A percentile compares a stretch with the other conserved stretches of the same genome.
Conservation (phyloP, 2,329 filamentous ascomycete species). For the Fonsecaea multimorphosa region DNA sequence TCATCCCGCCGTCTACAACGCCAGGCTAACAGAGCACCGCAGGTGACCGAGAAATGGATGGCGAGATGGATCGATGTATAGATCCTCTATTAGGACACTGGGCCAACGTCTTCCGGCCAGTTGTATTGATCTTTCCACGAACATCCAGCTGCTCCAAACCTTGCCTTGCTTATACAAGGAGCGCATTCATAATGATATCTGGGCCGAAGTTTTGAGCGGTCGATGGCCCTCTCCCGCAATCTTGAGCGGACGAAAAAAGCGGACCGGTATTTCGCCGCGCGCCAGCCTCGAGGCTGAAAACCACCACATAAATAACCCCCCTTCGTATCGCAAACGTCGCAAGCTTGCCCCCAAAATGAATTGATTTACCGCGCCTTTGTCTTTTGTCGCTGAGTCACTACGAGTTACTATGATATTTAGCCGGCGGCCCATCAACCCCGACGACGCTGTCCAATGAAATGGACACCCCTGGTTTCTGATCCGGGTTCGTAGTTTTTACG, state of each 20-base stretch:
- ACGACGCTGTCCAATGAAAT: too few relatives aligned
- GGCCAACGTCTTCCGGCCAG: too few relatives aligned
- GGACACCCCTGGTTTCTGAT: not conserved
- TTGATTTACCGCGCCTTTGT: not conserved
- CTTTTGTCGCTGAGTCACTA: too few relatives aligned
- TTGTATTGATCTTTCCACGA: too few relatives aligned
- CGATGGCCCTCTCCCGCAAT: not conserved
- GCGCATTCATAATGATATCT: too few relatives aligned
- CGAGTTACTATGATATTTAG: not conserved
- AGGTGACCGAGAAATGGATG: slow-evolving; percentile 57
- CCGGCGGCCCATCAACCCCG: not conserved
- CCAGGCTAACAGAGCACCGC: slow-evolving; percentile 47
- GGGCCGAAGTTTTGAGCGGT: not conserved
- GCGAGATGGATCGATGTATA: slow-evolving; percentile 33
- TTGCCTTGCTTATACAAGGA: not conserved
- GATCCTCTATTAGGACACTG: too few relatives aligned
- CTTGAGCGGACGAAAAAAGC: not conserved
- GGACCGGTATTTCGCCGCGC: not conserved
- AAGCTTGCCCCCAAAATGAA: not conserved
- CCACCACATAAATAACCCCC: too few relatives aligned
- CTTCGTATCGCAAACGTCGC: too few relatives aligned
- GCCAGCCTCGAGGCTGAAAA: not conserved
- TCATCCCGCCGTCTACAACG: not conserved
- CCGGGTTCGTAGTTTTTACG: too few relatives aligned
- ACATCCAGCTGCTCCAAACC: too few relatives aligned